Evolutionary conservation across 257 asterid species (phyloP).

Genomic region (Primulina eburnea): DNA sequence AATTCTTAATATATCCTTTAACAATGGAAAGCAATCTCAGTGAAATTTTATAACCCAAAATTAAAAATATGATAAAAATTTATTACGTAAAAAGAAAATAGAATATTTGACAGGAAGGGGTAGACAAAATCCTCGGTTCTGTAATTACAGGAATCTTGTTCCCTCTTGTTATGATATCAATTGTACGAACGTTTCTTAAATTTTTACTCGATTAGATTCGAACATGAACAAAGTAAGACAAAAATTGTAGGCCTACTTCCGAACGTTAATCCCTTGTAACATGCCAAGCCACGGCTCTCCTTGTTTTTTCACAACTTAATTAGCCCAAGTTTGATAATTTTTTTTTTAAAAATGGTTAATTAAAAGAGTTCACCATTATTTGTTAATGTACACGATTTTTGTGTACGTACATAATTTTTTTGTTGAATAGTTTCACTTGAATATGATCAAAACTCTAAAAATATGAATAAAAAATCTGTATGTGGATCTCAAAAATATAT

Average conservation of each 20-base stretch:
- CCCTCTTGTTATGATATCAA: slow-evolving; percentile 32
- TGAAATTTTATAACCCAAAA: background rate
- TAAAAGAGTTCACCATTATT: too few relatives aligned
- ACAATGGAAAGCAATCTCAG: background rate
- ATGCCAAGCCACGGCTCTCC: slow-evolving; percentile 37
- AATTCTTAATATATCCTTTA: background rate
- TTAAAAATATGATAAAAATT: background rate
- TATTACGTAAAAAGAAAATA: slow-evolving; percentile 8
- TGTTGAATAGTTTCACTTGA: too few relatives aligned
- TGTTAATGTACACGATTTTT: too few relatives aligned
- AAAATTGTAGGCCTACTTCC: slow-evolving; percentile 44
- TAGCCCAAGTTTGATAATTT: background rate
- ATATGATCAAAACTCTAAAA: too few relatives aligned
- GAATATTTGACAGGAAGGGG: slow-evolving; percentile 41
- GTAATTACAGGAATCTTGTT: slow-evolving; percentile 53
- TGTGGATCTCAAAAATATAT: too few relatives aligned
- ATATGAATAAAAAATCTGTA: too few relatives aligned
- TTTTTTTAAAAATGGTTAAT: too few relatives aligned
- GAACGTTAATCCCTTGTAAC: slow-evolving; percentile 31
- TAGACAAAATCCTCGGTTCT: slow-evolving; percentile 48
- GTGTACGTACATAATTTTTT: too few relatives aligned
- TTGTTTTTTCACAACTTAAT: slow-evolving; percentile 6
- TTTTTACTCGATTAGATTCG: slow-evolving; percentile 53
- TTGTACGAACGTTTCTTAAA: slow-evolving; percentile 35
- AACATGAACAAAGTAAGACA: slow-evolving; percentile 46